Base-by-base conservation (phyloP, 75 land plant genomes). In the Adiantum capillusveneris region DNA sequence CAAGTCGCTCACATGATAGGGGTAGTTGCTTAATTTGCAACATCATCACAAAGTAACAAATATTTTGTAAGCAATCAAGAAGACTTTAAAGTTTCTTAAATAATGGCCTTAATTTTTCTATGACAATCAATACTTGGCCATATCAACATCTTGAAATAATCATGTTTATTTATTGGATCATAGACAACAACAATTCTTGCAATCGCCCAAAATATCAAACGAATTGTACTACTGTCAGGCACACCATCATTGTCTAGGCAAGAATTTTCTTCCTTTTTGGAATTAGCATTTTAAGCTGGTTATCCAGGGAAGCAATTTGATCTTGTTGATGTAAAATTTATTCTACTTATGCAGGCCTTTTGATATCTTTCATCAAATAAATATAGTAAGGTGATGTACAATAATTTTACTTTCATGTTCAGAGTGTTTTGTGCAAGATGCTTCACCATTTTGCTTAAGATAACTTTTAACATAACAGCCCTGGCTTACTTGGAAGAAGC, bases 311-410 rank as follows among this genome's bases (percentile, higher is more conserved):
- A n/a, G n/a, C n/a, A n/a, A n/a, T n/a, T n/a, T n/a, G n/a, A n/a
- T n/a, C n/a, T n/a, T 46, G n/a, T 17, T 2, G 14, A 46, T n/a
- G 17, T 46, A 7, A 46, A 46, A 7, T 6, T 11, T 34, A 9
- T 34, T 55, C 14, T 17, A 46, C 14, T 26, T 57, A 26, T 64
- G 63, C 75, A 93, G 98, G 78, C 98, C 98, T 31, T 94, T 64
- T 76, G 98, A 94, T 78, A 89, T 94, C 53, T 94, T 70, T 72
- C 90, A 89, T 71, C 98, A 94, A 65, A 66, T 94, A 20, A 80
- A 94, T 68, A 72, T 86, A 56, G 39, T 94, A 48, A 86, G 98
- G 98, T 75, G 67, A 77, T 74, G 59, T n/a, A n/a, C n/a, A n/a
- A n/a, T n/a, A n/a, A n/a, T 58, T 25, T 50, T 42, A 60, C 9